These are phyloP conservation scores for Apiospora sp. DNA, from an alignment of 2,329 filamentous ascomycete genomes.

Conservation along the genomic window DNA sequence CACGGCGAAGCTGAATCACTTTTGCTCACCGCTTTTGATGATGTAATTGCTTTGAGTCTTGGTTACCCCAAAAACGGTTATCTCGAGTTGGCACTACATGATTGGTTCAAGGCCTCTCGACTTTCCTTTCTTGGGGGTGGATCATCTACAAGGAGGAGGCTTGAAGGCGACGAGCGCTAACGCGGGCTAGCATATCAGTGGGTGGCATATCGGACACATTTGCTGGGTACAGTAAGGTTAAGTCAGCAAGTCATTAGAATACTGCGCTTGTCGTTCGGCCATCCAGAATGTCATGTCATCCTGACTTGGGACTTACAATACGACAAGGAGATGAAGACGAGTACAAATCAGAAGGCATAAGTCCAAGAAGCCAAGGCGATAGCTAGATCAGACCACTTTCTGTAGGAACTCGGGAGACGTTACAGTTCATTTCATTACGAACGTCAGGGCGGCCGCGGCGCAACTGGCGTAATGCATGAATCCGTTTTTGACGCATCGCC, in stretches of 20 bases:
- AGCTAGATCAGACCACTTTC: neutral
- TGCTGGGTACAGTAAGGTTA: slow-evolving; percentile 1
- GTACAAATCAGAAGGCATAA: neutral
- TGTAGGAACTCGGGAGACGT: neutral
- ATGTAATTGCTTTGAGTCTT: neutral
- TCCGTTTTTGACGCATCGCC: neutral
- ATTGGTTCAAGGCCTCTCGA: slow-evolving; percentile 5
- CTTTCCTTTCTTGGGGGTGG: slow-evolving; percentile 23
- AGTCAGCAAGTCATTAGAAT: neutral
- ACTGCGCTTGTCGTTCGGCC: neutral
- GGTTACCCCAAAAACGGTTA: slow-evolving; percentile 19
- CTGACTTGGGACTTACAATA: neutral
- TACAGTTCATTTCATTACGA: neutral
- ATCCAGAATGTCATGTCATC: neutral
- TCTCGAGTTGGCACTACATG: slow-evolving; percentile 14
- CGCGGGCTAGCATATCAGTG: neutral
- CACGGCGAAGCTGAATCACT: neutral
- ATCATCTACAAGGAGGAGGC: neutral
- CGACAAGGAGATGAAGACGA: neutral
- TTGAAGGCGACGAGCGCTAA: slow-evolving; percentile 9
- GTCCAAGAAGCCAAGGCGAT: neutral
- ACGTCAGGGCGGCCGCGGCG: neutral
- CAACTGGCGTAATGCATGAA: neutral
- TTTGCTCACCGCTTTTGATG: slow-evolving; percentile 14
- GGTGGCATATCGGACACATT: slow-evolving; percentile 7